Percentiles rank a stretch among this genome's conserved stretches.
phyloP scores from a whole-genome alignment of 441 rosid genomes.

The Adansonia grandidieri region DNA sequence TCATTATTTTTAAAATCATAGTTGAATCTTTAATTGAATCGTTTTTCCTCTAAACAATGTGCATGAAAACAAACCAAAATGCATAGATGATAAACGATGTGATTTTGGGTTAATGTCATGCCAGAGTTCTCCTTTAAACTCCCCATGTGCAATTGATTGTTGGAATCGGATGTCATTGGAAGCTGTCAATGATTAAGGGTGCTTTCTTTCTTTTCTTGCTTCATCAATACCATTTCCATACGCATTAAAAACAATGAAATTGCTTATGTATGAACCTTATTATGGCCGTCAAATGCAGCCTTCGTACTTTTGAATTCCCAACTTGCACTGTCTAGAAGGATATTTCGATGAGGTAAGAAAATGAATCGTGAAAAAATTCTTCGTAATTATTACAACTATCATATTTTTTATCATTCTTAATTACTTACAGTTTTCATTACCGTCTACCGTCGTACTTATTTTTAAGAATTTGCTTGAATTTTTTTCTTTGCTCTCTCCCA shows the following conservation, averaged over 20 bases:
- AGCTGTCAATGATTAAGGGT: constrained; percentile 12
- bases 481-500: no score
- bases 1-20: no score
- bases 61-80: constrained; percentile 30
- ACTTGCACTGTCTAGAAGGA: no score
- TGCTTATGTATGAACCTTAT: constrained; percentile 16
- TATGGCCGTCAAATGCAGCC: neutral
- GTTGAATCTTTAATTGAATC: no score
- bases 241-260: neutral
- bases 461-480: no score
- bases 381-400: no score
- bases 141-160: constrained; percentile 39
- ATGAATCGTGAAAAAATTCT: no score
- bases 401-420: no score
- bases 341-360: no score
- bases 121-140: neutral
- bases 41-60: neutral
- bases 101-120: constrained; percentile 31
- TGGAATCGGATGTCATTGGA: constrained; percentile 28
- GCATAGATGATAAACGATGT: constrained; percentile 24
- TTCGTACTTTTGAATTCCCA: neutral
- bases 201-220: constrained; percentile 1
- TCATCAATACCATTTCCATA: constrained; percentile 19
- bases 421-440: no score
- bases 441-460: no score